A percentile compares a stretch with the other conserved stretches of the same genome.
phyloP scores from a whole-genome alignment of 306 rosid species.

The Dryas alaskensis region DNA sequence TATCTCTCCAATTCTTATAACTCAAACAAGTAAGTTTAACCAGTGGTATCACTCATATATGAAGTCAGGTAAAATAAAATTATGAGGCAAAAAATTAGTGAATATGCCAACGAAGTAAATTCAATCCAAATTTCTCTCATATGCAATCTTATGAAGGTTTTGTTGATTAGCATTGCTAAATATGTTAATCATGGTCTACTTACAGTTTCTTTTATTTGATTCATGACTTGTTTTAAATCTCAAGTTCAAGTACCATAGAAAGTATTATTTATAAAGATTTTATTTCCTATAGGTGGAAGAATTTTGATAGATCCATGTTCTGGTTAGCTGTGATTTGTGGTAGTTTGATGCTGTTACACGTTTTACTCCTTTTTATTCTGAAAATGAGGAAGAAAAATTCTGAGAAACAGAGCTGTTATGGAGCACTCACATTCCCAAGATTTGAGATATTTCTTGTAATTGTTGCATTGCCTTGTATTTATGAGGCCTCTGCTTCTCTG shows the following conservation, averaged over 20 bases:
- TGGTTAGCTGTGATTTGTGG: slow-evolving; percentile 78
- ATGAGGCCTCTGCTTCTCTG: slow-evolving; percentile 63
- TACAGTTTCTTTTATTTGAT: neutral
- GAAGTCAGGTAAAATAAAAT: no score
- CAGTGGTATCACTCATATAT: neutral
- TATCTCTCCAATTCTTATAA: slow-evolving; percentile 45
- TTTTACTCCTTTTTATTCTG: slow-evolving; percentile 53
- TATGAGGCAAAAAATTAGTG: no score
- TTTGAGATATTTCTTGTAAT: slow-evolving; percentile 74
- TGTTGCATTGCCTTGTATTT: slow-evolving; percentile 72
- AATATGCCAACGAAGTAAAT: neutral
- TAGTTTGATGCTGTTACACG: slow-evolving; percentile 59
- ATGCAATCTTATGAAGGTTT: neutral
- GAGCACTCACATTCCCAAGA: slow-evolving; percentile 82
- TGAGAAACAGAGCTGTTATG: slow-evolving; percentile 50
- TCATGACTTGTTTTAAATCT: neutral
- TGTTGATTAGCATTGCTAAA: neutral
- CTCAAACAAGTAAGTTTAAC: slow-evolving; percentile 49
- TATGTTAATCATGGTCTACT: neutral
- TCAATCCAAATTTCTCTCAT: neutral
- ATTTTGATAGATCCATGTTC: slow-evolving; percentile 70
- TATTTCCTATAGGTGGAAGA: slow-evolving; percentile 62
- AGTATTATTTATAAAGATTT: neutral
- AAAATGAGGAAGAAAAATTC: slow-evolving; percentile 60
- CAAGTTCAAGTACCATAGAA: neutral